Evolutionary conservation across 179 eudicot genomes (phyloP).

Genomic region (Gypsophila paniculata): DNA sequence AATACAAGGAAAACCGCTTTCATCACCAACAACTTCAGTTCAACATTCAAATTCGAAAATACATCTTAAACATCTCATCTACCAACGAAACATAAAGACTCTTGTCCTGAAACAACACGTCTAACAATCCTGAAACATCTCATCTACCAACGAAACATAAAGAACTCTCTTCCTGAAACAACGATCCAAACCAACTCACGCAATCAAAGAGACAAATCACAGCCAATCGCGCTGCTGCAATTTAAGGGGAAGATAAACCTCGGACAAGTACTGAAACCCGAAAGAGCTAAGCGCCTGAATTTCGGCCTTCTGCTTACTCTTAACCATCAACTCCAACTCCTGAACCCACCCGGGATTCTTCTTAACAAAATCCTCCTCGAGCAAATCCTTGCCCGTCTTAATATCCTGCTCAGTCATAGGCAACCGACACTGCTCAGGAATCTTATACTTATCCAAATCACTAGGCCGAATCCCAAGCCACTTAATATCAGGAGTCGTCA

Average conservation of each 20-base stretch:
- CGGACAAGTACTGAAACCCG: slow-evolving; percentile 91
- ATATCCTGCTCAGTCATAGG: slow-evolving; percentile 99
- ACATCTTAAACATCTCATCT: background rate
- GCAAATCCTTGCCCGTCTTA: slow-evolving; percentile 90
- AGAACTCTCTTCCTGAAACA: background rate
- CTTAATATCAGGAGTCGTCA: slow-evolving; percentile 92
- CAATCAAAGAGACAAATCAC: no score
- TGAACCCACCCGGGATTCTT: slow-evolving; percentile 95
- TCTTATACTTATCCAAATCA: slow-evolving; percentile 91
- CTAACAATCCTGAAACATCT: background rate
- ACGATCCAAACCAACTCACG: background rate
- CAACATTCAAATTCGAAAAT: background rate
- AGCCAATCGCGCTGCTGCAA: slow-evolving; percentile 95
- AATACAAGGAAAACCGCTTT: slow-evolving; percentile 5
- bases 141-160: slow-evolving; percentile 6
- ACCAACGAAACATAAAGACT: no score
- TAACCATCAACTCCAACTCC: slow-evolving; percentile 93
- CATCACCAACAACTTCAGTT: background rate
- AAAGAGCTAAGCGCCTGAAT: slow-evolving; percentile 97
- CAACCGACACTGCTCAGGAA: slow-evolving; percentile 95
- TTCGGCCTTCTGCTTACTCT: slow-evolving; percentile 95
- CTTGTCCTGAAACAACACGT: no score
- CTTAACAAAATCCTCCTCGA: slow-evolving; percentile 98
- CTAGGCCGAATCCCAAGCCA: slow-evolving; percentile 96
- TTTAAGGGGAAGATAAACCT: slow-evolving; percentile 90